Conservation (phyloP, 257 asterid species). For the Craterostigma plantagineum region DNA sequence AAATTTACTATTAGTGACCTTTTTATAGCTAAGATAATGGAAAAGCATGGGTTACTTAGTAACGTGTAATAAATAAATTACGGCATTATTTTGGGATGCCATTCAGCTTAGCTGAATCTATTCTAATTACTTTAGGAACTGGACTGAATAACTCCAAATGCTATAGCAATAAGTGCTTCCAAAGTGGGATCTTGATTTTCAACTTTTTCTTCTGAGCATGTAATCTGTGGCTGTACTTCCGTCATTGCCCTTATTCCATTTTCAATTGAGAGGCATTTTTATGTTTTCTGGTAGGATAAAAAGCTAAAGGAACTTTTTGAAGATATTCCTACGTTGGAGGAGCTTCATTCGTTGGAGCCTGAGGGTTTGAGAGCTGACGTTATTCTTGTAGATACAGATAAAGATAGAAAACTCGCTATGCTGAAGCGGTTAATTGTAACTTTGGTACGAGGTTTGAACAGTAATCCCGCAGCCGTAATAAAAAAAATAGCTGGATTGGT, state of each 20-base stretch:
- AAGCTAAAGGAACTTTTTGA: constrained; percentile 72
- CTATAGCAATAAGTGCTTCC: no score
- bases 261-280: not conserved
- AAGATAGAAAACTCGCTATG: constrained; percentile 82
- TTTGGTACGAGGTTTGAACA: constrained; percentile 70
- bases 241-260: constrained; percentile 1
- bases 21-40: no score
- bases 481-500: constrained; percentile 96
- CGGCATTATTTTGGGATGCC: no score
- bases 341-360: constrained; percentile 64
- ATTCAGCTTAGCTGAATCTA: no score
- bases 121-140: no score
- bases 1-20: no score
- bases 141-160: no score
- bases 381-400: constrained; percentile 72
- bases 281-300: constrained; percentile 45
- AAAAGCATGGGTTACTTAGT: no score
- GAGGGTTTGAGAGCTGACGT: constrained; percentile 75
- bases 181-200: no score
- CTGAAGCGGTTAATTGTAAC: constrained; percentile 67
- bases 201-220: no score
- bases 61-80: no score
- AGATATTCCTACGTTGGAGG: constrained; percentile 75
- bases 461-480: constrained; percentile 63
- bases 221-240: not conserved